Conservation (phyloP, 768 basidiomycete species). For the Mycena polygramma region DNA sequence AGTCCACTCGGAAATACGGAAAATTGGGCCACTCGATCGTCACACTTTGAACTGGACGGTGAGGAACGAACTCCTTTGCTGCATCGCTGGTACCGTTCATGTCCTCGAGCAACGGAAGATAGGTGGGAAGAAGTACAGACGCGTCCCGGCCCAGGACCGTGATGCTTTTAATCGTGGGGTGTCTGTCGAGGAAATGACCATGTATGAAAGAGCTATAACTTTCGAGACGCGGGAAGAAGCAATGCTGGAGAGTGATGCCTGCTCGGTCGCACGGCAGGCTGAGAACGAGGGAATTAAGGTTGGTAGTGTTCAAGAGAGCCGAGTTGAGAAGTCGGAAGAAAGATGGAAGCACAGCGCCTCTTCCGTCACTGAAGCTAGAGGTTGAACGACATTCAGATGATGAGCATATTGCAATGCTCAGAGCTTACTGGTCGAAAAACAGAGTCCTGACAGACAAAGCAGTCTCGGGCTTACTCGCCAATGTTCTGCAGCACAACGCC, state of each 20-base stretch:
- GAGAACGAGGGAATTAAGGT: background rate
- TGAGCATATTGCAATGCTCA: background rate
- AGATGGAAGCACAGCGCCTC: background rate
- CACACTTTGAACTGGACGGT: background rate
- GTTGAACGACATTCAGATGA: background rate
- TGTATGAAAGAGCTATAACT: background rate
- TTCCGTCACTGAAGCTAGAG: background rate
- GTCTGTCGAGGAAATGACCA: background rate
- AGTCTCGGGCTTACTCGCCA: background rate
- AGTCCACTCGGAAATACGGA: background rate
- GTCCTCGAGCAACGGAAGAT: background rate
- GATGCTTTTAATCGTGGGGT: background rate
- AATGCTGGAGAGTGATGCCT: background rate
- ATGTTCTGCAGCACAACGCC: background rate
- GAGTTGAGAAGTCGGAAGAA: slow-evolving; percentile 3
- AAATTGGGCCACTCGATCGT: background rate
- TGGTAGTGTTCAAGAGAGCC: slow-evolving; percentile 2
- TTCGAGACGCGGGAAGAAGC: too few relatives aligned
- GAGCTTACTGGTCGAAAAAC: background rate
- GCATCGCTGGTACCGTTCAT: background rate
- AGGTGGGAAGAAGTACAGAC: background rate
- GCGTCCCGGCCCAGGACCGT: background rate
- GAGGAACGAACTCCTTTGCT: background rate
- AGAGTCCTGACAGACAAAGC: background rate
- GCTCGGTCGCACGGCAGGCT: background rate